phyloP scores from a whole-genome alignment of 495 filamentous ascomycete species.

The Friedmanniomyces endolithicus region DNA sequence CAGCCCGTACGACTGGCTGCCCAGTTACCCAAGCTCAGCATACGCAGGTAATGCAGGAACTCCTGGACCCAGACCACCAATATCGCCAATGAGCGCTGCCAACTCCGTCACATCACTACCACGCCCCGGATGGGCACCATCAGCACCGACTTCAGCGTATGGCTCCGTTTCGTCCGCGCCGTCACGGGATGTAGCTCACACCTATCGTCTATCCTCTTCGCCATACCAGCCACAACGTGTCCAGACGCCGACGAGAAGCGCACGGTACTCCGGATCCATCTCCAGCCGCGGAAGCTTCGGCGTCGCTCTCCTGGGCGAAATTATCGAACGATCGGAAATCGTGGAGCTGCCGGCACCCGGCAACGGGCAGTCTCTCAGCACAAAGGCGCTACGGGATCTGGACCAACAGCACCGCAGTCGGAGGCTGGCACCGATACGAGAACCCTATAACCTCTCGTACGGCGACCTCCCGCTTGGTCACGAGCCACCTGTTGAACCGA shows the following conservation, averaged over 20 bases:
- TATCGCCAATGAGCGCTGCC: not conserved
- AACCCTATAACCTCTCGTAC: not conserved
- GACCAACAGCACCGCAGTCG: not conserved
- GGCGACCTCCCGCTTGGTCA: not conserved
- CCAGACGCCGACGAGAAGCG: not conserved
- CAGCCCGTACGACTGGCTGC: not conserved
- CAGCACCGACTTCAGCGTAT: not conserved
- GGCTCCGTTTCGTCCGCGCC: not conserved
- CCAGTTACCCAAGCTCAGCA: not conserved
- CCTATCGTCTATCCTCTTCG: not conserved
- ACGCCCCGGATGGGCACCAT: not conserved
- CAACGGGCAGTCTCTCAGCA: not conserved
- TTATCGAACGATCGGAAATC: not conserved
- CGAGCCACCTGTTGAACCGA: not conserved
- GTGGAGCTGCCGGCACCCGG: not conserved
- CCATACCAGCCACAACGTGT: not conserved
- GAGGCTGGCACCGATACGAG: not conserved
- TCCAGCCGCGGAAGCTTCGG: not conserved
- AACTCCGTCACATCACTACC: not conserved
- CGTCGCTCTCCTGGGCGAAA: not conserved
- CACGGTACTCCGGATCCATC: not conserved
- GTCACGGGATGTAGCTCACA: not conserved
- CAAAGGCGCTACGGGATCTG: not conserved
- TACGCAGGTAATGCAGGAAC: not conserved
- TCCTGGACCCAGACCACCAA: not conserved